Evolutionary conservation across 192 early-diverging fungal species (phyloP), one percentile per base, ranked within the genome.

Genomic region (Backusella parvicylindrica): DNA sequence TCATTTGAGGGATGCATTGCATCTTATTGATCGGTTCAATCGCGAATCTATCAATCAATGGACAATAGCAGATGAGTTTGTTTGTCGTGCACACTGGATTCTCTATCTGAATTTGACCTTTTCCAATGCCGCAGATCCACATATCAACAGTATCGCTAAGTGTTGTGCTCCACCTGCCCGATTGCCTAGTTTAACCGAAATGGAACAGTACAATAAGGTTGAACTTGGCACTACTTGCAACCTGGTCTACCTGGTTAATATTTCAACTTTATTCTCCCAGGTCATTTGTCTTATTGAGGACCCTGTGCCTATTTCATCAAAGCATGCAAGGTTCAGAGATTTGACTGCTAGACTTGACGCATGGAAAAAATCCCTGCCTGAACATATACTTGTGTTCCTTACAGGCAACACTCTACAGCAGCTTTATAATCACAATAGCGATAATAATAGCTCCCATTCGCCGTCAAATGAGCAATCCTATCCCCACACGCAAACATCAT

Each of bases 71-170:
- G 30, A 64, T 41, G 60, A 38, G n/a, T 63, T 43, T 47, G 18
- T 73, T 4, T 30, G 63, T 63, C 49, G 71, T 28, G 35, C 53
- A 23, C 49, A 72, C 30, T 72, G 71, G 71, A 38, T 72, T 13
- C 36, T 72, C 30, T 72, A 47, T n/a, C 15, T 63, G 18, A 72
- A 37, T 9, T 72, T 72, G 16, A 18, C 33, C 35, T 28, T 72
- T 26, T 33, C 28, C 2, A 72, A 72, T 36, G 6, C 32, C 16
- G 50, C 71, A 18, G 71, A 72, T 16, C 6, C 33, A 30, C 49
- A 53, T 11, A 15, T 36, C 16, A 38, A 11, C 4, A 36, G 35
- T 56, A 36, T 53, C 1, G 21, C 35, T 0, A 37, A 56, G 15
- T 63, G 36, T 18, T 53, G 32, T 16, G 4, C 31, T 11, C 16